Evolutionary conservation across 148 eudicot species (phyloP), one percentile per base, ranked within the genome.

Genomic region (Euryodendron excelsum): DNA sequence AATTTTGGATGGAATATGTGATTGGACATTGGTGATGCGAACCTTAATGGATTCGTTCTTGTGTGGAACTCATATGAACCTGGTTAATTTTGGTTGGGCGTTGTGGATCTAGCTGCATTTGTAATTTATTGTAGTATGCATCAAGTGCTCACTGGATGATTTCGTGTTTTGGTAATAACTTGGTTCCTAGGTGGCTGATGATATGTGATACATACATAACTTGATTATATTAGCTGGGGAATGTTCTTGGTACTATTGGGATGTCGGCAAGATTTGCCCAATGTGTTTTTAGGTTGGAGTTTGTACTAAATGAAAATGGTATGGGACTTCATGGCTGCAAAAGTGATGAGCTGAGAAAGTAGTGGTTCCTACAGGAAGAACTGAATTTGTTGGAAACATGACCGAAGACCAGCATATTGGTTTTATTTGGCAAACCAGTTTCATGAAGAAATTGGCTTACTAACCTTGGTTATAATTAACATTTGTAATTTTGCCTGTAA

Each of bases 21-120:
- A 37, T 76, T 1, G 31, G 60, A 63, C 10, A 44, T 31, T 44
- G 50, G 69, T 62, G 12, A 62, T 15, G 23, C 62, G 56, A 47
- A n/a, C 1, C 27, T 47, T 61, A 12, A 44, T 44, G 53, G 36
- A 60, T 27, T 2, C 4, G 3, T 21, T 18, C 17, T 37, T 27
- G n/a, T 30, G 39, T 50, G 59, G 41, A 61, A 15, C 68, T 20
- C 55, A 9, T 28, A 20, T 36, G 13, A 20, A 31, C 2, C 27
- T 48, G 28, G 20, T 63, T 20, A 33, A 31, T 52, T 50, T 76
- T 64, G 50, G 48, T 68, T 66, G 14, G 17, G 44, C 66, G 73
- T 28, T 62, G 27, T 4, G 78, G 66, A 73, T 82, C 23, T 66
- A 44, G 75, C 55, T 65, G 50, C 66, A 31, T 34, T 27, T 62